Evolutionary conservation across 495 filamentous ascomycete species (phyloP), one percentile per base, ranked within the genome.

Genomic region (Trichoderma virens): DNA sequence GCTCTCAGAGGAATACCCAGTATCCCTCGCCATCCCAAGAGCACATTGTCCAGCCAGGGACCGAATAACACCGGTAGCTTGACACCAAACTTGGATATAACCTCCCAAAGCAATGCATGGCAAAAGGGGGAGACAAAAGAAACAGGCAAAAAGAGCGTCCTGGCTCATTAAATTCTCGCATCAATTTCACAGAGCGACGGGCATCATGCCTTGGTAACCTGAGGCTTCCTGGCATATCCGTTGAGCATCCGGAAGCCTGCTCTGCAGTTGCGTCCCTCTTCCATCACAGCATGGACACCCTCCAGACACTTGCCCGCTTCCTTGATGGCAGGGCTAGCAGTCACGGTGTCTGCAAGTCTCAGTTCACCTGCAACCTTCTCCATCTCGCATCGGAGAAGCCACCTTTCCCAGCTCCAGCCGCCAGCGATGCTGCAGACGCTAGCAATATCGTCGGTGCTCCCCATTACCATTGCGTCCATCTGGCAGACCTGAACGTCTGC

Each of bases 401-500:
- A 98, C 74, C 90, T 89, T 82, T 98, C 94, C 93, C 93, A 98
- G 68, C 87, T 84, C 91, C 93, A 96, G 30, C 87, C 85, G 14
- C 92, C 94, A 5, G 96, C 84, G 20, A 97, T 70, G 6, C 92
- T 92, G 0, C 91, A 87, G 60, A 97, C 79, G 64, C 81, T 85
- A 1, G 91, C 90, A 25, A 85, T 84, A 67, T 89, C 85, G 27
- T 85, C 84, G 0, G 90, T 89, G 60, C 85, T 90, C 2, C 92
- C 93, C 25, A 75, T 75, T 5, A 90, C 81, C 43, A 87, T 86
- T 6, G 84, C 86, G 66, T 87, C 86, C 59, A 89, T 81, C 59
- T 83, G 83, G 62, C 83, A 83, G 32, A 82, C 78, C 51, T 72
- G 69, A 31, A 71, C 70, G 30, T 80, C 75, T 59, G 77, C 64